A percentile compares a stretch with the other conserved stretches of the same genome.
phyloP scores from a whole-genome alignment of 495 filamentous ascomycete genomes.

The Endocarpon pusillum region DNA sequence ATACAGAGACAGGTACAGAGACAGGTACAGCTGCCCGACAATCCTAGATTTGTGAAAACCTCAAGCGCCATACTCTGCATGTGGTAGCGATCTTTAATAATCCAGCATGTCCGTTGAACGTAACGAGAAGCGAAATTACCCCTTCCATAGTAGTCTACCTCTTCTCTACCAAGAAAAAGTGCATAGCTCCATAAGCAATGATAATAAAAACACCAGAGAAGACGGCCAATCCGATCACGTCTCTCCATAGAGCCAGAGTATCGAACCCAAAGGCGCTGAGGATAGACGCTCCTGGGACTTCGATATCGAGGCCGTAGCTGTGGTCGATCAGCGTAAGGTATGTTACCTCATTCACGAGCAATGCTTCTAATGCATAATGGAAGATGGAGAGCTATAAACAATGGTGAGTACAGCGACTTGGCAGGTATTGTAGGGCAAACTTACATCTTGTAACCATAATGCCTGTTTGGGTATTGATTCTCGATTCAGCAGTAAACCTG shows the following conservation, averaged over 20 bases:
- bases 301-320: slow-evolving; percentile 89
- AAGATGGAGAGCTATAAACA: slow-evolving; percentile 70
- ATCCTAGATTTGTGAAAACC: no score
- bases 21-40: no score
- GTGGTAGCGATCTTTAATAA: no score
- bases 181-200: slow-evolving; percentile 84
- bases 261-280: slow-evolving; percentile 87
- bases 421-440: slow-evolving; percentile 11
- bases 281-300: slow-evolving; percentile 87
- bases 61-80: no score
- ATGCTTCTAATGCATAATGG: slow-evolving; percentile 91
- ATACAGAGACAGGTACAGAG: no score
- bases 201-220: slow-evolving; percentile 75
- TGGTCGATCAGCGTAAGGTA: slow-evolving; percentile 78
- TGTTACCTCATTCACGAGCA: slow-evolving; percentile 96
- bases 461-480: slow-evolving; percentile 72
- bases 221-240: slow-evolving; percentile 64
- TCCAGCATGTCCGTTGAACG: no score
- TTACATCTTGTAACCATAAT: slow-evolving; percentile 72
- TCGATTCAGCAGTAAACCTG: slow-evolving; percentile 83
- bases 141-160: no score
- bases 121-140: no score
- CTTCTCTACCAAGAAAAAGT: slow-evolving; percentile 83
- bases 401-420: slow-evolving; percentile 8
- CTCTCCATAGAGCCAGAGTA: slow-evolving; percentile 64